These are phyloP conservation scores for Cryptococcus sp. DNA, from an alignment of 1,284 basidiomycete genomes.

Conservation along the genomic window DNA sequence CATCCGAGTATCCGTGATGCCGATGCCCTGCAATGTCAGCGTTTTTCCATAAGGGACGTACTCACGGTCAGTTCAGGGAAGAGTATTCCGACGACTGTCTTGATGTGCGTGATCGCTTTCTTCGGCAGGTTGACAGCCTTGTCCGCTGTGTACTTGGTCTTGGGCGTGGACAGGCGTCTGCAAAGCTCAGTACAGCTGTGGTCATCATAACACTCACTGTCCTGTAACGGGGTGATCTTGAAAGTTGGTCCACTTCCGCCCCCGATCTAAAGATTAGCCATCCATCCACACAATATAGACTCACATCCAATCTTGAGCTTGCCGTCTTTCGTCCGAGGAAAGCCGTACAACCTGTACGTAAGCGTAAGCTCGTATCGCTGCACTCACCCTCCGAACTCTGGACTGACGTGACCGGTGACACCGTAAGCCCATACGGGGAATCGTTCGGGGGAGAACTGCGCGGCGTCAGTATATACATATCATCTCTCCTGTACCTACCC, in stretches of 20 bases:
- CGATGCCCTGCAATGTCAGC: constrained; percentile 18
- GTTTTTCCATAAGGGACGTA: not conserved
- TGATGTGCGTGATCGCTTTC: constrained; percentile 26
- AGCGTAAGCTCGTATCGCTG: not conserved
- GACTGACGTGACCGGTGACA: constrained; percentile 20
- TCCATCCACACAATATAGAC: not conserved
- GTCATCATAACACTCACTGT: constrained; percentile 13
- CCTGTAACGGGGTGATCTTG: constrained; percentile 26
- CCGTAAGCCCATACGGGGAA: constrained; percentile 33
- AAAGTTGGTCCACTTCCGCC: constrained; percentile 35
- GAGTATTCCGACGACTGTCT: constrained; percentile 18
- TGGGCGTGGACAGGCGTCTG: constrained; percentile 26
- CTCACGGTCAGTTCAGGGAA: constrained; percentile 30
- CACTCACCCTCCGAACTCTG: constrained; percentile 25
- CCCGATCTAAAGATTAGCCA: constrained; percentile 16
- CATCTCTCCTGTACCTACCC: constrained; percentile 5
- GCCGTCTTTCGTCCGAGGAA: constrained; percentile 29
- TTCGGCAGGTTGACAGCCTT: constrained; percentile 24
- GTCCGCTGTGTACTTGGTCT: constrained; percentile 27
- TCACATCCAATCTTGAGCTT: constrained; percentile 36
- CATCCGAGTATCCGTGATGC: constrained; percentile 33
- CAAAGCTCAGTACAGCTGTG: not conserved
- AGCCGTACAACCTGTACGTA: constrained; percentile 26
- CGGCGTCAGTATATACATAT: not conserved
- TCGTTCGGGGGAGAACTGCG: constrained; percentile 27